phyloP scores from a whole-genome alignment of 768 basidiomycete genomes.

The Coprinopsis cinerea region DNA sequence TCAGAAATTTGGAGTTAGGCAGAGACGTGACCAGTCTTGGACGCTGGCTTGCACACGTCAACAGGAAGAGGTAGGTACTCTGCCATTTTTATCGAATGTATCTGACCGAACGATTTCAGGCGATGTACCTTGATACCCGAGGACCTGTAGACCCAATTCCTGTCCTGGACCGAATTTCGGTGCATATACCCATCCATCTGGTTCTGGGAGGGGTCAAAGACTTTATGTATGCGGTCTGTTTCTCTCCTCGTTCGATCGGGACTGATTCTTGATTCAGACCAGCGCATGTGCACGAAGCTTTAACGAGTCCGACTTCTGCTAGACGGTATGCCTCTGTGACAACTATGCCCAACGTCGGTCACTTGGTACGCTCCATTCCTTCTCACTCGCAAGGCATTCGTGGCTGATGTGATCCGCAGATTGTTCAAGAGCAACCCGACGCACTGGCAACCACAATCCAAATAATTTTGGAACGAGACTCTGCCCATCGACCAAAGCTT shows the following conservation, averaged over 20 bases:
- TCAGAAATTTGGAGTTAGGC: slow-evolving; percentile 25
- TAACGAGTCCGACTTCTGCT: slow-evolving; percentile 28
- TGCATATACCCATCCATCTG: slow-evolving; percentile 43
- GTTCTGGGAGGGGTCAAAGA: slow-evolving; percentile 47
- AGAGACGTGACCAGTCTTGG: slow-evolving; percentile 15
- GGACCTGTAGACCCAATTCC: slow-evolving; percentile 50
- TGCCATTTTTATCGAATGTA: not conserved
- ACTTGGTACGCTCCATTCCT: slow-evolving; percentile 20
- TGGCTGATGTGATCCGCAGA: not conserved
- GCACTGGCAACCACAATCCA: slow-evolving; percentile 8
- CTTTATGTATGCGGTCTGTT: slow-evolving; percentile 38
- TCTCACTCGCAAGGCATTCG: not conserved
- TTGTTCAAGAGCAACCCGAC: slow-evolving; percentile 13
- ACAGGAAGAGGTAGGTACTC: slow-evolving; percentile 51
- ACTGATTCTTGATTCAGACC: slow-evolving; percentile 22
- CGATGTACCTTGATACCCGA: slow-evolving; percentile 57
- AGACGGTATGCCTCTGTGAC: slow-evolving; percentile 30
- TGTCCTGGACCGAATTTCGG: slow-evolving; percentile 35
- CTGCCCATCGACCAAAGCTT: not conserved
- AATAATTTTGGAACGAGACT: not conserved
- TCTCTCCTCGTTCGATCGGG: slow-evolving; percentile 2
- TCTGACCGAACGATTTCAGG: slow-evolving; percentile 28
- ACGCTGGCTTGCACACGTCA: slow-evolving; percentile 54
- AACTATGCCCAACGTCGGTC: slow-evolving; percentile 22
- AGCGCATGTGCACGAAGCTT: slow-evolving; percentile 26